These are phyloP conservation scores for Solanum gracilifrons DNA, from an alignment of 257 asterid species.

Conservation along the genomic window DNA sequence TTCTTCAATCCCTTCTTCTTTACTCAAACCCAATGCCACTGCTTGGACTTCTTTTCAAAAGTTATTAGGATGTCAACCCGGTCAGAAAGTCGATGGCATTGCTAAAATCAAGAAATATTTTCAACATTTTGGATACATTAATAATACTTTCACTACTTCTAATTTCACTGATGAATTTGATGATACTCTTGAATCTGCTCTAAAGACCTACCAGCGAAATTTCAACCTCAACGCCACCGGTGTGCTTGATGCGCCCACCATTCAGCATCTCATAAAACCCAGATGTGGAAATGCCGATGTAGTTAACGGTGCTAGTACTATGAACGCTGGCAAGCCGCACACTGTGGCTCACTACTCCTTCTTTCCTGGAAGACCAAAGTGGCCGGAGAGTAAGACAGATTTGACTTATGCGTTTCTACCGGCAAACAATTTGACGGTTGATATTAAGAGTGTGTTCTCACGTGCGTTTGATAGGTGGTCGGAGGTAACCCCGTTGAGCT, in stretches of 20 bases:
- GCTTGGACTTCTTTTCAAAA: conserved; percentile 43
- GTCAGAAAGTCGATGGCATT: conserved; percentile 37
- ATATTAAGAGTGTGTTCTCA: conserved; percentile 26
- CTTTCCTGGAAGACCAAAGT: conserved; percentile 57
- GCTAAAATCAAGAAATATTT: conserved; percentile 48
- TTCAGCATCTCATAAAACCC: conserved; percentile 35
- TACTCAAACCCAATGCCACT: conserved; percentile 33
- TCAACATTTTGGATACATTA: conserved; percentile 54
- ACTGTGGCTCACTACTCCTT: conserved; percentile 36
- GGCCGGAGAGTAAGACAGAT: conserved; percentile 38
- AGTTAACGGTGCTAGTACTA: conserved; percentile 51
- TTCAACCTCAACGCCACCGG: conserved; percentile 70
- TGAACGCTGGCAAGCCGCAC: conserved; percentile 30
- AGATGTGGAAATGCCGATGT: conserved; percentile 76
- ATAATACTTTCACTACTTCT: conserved; percentile 1
- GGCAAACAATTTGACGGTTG: conserved; percentile 26
- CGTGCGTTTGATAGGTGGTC: conserved; percentile 83
- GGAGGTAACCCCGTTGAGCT: conserved; percentile 60
- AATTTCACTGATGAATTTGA: conserved; percentile 62
- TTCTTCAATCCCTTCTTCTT: conserved; percentile 38
- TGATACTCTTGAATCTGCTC: conserved; percentile 40
- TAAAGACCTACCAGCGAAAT: conserved; percentile 52
- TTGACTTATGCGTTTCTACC: conserved; percentile 58
- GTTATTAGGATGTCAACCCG: conserved; percentile 46
- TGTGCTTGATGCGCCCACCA: conserved; percentile 35